These are phyloP conservation scores for Pythium scleroteichum DNA, from an alignment of 352 stramenopile species.

Conservation along the genomic window DNA sequence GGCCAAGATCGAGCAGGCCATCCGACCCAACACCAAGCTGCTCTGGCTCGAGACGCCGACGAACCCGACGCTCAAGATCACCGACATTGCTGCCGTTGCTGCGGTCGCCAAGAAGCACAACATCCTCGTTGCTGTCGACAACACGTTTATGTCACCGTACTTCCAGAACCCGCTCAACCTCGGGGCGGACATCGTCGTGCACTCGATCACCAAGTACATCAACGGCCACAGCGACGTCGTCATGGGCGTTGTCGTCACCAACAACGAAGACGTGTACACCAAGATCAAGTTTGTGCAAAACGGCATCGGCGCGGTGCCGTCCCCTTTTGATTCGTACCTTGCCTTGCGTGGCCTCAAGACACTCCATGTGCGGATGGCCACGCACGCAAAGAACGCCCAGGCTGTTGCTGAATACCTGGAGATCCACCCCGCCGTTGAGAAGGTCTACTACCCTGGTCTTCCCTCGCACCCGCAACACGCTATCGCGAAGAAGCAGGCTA, in stretches of 20 bases:
- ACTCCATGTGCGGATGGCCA: constrained; percentile 92
- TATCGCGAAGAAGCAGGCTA: constrained; percentile 81
- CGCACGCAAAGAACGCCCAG: constrained; percentile 94
- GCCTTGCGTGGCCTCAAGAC: constrained; percentile 96
- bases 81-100: constrained; percentile 91
- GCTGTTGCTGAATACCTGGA: constrained; percentile 91
- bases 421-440: constrained; percentile 85
- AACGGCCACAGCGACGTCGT: constrained; percentile 95
- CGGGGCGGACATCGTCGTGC: constrained; percentile 91
- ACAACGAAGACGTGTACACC: constrained; percentile 91
- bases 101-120: constrained; percentile 88
- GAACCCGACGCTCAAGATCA: constrained; percentile 95
- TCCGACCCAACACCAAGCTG: constrained; percentile 92
- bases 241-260: constrained; percentile 91
- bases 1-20: constrained; percentile 69
- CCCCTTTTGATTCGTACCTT: constrained; percentile 94
- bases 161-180: constrained; percentile 92
- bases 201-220: constrained; percentile 97
- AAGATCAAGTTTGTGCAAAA: constrained; percentile 94
- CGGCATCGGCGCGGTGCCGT: constrained; percentile 91
- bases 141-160: constrained; percentile 94
- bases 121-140: constrained; percentile 92
- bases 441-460: constrained; percentile 93
- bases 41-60: constrained; percentile 93
- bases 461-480: constrained; percentile 88